Evolutionary conservation across 208 protist species (phyloP).

Genomic region (Leishmania lainsoni): DNA sequence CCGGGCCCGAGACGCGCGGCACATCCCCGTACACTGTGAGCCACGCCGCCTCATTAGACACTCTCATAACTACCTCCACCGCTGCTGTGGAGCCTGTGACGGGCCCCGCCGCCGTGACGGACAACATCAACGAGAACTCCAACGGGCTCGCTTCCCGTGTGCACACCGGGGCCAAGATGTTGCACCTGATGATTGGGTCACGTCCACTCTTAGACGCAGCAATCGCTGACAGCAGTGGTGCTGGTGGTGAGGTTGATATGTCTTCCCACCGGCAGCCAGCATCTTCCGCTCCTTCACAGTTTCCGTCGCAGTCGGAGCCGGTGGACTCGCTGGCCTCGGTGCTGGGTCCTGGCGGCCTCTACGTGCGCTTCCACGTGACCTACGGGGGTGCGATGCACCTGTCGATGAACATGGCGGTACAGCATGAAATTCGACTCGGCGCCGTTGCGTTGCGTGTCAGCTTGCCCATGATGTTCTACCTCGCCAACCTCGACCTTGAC

Average conservation of each 20-base stretch:
- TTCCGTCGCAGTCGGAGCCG: slow-evolving; percentile 17
- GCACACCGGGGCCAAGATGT: slow-evolving; percentile 4
- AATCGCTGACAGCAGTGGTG: not conserved
- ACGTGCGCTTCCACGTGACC: slow-evolving; percentile 78
- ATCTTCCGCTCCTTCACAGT: slow-evolving; percentile 4
- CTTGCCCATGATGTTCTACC: slow-evolving; percentile 61
- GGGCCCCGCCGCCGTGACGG: not conserved
- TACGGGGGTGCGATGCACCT: slow-evolving; percentile 80
- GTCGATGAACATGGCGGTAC: slow-evolving; percentile 47
- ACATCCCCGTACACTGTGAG: slow-evolving; percentile 4
- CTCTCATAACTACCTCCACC: not conserved
- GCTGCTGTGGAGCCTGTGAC: not conserved
- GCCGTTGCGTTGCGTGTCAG: slow-evolving; percentile 51
- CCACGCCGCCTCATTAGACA: slow-evolving; percentile 12
- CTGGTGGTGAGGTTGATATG: not conserved
- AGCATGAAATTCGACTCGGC: slow-evolving; percentile 55
- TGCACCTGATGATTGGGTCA: slow-evolving; percentile 8
- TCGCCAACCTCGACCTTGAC: slow-evolving; percentile 77
- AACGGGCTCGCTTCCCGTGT: slow-evolving; percentile 18
- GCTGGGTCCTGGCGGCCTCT: slow-evolving; percentile 60
- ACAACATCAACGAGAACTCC: slow-evolving; percentile 23
- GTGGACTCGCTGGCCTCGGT: slow-evolving; percentile 46
- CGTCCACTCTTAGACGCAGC: slow-evolving; percentile 1
- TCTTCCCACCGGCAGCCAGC: not conserved
- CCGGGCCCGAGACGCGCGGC: slow-evolving; percentile 3